Evolutionary conservation across 1,139 yeast genomes (phyloP).

Genomic region (Candida glucosophila): DNA sequence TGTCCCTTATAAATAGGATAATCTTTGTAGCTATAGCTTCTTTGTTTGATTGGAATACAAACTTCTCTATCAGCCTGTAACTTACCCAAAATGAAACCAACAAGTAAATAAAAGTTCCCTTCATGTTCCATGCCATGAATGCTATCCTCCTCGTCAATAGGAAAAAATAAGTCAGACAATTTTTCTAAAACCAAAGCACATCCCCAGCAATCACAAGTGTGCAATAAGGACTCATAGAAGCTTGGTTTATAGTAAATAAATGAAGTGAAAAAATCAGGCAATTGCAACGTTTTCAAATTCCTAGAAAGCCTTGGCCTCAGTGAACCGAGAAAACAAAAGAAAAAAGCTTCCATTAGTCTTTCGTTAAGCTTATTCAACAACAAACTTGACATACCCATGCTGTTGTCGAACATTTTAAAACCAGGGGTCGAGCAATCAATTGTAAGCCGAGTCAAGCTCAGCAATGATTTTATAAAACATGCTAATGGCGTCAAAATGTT

Average conservation of each 20-base stretch:
- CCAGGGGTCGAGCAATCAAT: constrained; percentile 32
- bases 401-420: constrained; percentile 31
- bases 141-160: constrained; percentile 11
- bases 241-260: constrained; percentile 33
- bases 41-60: constrained; percentile 28
- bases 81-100: constrained; percentile 29
- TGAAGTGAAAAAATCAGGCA: constrained; percentile 32
- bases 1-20: constrained; percentile 33
- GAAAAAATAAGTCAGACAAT: constrained; percentile 16
- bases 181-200: constrained; percentile 21
- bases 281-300: constrained; percentile 20
- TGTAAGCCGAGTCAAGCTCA: constrained; percentile 15
- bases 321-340: constrained; percentile 17
- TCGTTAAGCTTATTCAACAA: constrained; percentile 26
- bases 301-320: constrained; percentile 6
- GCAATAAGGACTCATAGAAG: constrained; percentile 27
- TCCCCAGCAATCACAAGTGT: constrained; percentile 31
- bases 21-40: constrained; percentile 13
- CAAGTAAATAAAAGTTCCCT: constrained; percentile 22
- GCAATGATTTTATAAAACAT: constrained; percentile 17
- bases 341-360: constrained; percentile 29
- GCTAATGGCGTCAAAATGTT: constrained; percentile 26
- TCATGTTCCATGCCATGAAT: constrained; percentile 13
- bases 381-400: constrained; percentile 21
- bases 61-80: constrained; percentile 32